Evolutionary conservation across 73 alveolate species (phyloP).

Genomic region (Breviolum minutum): DNA sequence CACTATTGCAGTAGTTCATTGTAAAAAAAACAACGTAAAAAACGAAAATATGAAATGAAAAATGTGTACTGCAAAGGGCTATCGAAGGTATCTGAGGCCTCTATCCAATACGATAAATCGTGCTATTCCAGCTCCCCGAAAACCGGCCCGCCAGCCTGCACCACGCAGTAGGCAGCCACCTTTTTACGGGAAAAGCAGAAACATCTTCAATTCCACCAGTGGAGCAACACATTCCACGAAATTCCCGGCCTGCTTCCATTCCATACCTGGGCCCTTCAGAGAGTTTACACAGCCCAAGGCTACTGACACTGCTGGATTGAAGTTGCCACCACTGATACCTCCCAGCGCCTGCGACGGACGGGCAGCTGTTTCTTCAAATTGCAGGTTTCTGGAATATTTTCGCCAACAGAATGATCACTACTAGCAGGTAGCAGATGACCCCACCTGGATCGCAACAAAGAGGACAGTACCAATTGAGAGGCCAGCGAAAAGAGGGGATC

Average conservation of each 20-base stretch:
- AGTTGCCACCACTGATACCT: conserved; percentile 50
- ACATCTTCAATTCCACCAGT: too few species aligned
- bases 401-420: not conserved
- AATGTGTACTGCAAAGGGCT: not conserved
- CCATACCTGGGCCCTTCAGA: conserved; percentile 38
- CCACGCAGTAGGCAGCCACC: conserved; percentile 22
- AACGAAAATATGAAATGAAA: not conserved
- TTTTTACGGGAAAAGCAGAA: too few species aligned
- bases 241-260: conserved; percentile 30
- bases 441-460: conserved; percentile 38
- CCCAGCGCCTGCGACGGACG: conserved; percentile 19
- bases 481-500: conserved; percentile 29
- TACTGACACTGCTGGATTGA: conserved; percentile 71
- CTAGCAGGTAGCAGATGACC: not conserved
- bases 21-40: not conserved
- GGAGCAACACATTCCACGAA: not conserved
- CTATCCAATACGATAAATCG: not conserved
- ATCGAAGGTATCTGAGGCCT: not conserved
- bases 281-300: conserved; percentile 52
- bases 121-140: too few species aligned
- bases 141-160: conserved; percentile 15
- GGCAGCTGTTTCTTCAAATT: not conserved
- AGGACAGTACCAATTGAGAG: conserved; percentile 59
- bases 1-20: too few species aligned
- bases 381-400: not conserved